Evolutionary conservation across 2,329 filamentous ascomycete genomes (phyloP).

Genomic region (Fusarium neocosmosporiellum): DNA sequence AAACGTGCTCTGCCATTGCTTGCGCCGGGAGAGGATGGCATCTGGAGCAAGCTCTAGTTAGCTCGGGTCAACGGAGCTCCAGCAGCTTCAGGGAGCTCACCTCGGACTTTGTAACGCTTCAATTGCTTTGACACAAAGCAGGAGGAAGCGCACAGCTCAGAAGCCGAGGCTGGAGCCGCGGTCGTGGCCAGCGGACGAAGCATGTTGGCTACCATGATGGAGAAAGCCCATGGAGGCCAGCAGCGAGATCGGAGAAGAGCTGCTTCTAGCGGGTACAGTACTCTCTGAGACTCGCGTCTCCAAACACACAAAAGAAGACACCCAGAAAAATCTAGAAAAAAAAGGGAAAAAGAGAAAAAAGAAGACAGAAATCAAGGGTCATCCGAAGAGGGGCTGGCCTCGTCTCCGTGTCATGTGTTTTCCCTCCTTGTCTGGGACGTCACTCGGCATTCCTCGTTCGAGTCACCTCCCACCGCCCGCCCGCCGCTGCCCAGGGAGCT

Average conservation of each 20-base stretch:
- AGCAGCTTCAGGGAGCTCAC: slow-evolving; percentile 12
- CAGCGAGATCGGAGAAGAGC: slow-evolving; percentile 25
- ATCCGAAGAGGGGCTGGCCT: slow-evolving; percentile 27
- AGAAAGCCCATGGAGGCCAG: slow-evolving; percentile 42
- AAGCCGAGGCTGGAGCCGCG: slow-evolving; percentile 37
- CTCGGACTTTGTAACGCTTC: slow-evolving; percentile 36
- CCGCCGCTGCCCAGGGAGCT: slow-evolving; percentile 4
- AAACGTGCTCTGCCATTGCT: slow-evolving; percentile 56
- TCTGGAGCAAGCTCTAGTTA: slow-evolving; percentile 15
- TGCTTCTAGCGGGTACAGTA: slow-evolving; percentile 12
- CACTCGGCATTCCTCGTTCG: slow-evolving; percentile 14
- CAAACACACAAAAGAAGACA: not conserved
- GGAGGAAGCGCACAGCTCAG: slow-evolving; percentile 46
- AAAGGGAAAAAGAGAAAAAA: slow-evolving; percentile 12
- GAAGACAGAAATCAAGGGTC: slow-evolving; percentile 3
- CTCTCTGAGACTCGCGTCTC: slow-evolving; percentile 12
- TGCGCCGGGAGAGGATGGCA: slow-evolving; percentile 41
- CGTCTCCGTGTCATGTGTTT: slow-evolving; percentile 39
- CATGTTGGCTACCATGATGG: slow-evolving; percentile 50
- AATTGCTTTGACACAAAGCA: slow-evolving; percentile 41
- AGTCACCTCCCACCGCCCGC: not conserved
- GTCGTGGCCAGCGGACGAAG: slow-evolving; percentile 47
- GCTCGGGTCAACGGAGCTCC: not conserved
- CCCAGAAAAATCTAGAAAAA: not conserved
- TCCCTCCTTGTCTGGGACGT: slow-evolving; percentile 16